Base-by-base conservation (phyloP, 208 protist species). In the Acanthamoeba royreba region DNA sequence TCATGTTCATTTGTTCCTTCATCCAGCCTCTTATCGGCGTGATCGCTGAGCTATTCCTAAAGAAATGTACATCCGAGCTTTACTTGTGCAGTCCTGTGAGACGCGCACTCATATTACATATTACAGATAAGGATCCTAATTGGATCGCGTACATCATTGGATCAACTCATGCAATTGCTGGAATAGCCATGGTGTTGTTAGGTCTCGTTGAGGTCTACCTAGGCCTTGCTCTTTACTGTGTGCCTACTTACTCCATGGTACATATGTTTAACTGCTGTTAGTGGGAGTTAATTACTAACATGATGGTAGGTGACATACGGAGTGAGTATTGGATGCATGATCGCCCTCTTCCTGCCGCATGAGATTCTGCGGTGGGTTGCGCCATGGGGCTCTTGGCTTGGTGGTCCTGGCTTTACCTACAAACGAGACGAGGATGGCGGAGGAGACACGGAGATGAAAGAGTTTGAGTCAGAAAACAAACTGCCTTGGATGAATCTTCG, bases 151-250 rank as follows among this genome's bases (percentile, higher is more conserved):
- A 42, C 13, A 17, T 61, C 22, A 52, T 88, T 2, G 79, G 79
- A 0, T 42, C 79, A 40, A 33, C 52, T 19, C 79, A 88, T n/a
- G 45, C 28, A 19, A 61, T 42, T 42, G 33, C 43, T n/a, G 79
- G 79, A 22, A 88, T 61, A 40, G 79, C 31, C 19, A 9, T 88
- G 11, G 45, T 88, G 1, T 40, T 88, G 4, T 47, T 88, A 40
- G 45, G 79, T 8, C 33, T 88, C 4, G 31, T 88, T 35, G 79
- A 88, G 47, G 25, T 88, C 31, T 88, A 88, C 52, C 52, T 88
- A n/a, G 79, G 79, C 45, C 79, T 88, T 3, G 79, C 79, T 47
- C 79, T 88, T 40, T 88, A 88, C 52, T 88, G 79, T 47, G 79
- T 88, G 45, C 79, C 79, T 40, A 88, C 79, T 19, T 88, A 88